These are phyloP conservation scores for Neurospora pannonica DNA, from an alignment of 495 filamentous ascomycete species.

Conservation along the genomic window DNA sequence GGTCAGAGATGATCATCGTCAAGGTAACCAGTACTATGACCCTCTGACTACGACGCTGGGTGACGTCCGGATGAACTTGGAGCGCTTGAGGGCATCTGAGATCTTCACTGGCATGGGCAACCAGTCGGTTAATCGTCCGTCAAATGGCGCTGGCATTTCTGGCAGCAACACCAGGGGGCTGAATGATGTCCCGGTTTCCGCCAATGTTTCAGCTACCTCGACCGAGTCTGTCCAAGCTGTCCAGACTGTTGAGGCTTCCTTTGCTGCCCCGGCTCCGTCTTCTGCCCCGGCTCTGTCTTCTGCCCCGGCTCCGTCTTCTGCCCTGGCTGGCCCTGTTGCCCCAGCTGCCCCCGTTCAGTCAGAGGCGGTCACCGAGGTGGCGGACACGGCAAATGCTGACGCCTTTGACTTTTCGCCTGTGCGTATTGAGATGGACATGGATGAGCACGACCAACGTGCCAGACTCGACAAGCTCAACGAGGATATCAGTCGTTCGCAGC, in stretches of 20 bases:
- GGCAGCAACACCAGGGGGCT: neutral
- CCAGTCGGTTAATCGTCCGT: neutral
- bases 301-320: no score
- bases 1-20: neutral
- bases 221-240: neutral
- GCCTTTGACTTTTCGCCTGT: no score
- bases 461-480: no score
- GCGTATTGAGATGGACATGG: no score
- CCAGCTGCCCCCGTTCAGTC: no score
- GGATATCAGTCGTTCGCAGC: no score
- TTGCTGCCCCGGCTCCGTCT: neutral
- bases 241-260: no score
- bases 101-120: neutral
- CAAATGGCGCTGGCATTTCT: neutral
- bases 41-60: neutral
- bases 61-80: neutral
- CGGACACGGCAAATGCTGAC: no score
- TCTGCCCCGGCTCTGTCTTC: neutral
- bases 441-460: no score
- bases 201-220: neutral
- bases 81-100: neutral
- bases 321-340: no score
- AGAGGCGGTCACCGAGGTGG: no score
- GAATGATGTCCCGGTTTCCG: neutral
- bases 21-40: neutral